phyloP scores from a whole-genome alignment of 257 asterid genomes.

The Solanum ossicruentum region DNA sequence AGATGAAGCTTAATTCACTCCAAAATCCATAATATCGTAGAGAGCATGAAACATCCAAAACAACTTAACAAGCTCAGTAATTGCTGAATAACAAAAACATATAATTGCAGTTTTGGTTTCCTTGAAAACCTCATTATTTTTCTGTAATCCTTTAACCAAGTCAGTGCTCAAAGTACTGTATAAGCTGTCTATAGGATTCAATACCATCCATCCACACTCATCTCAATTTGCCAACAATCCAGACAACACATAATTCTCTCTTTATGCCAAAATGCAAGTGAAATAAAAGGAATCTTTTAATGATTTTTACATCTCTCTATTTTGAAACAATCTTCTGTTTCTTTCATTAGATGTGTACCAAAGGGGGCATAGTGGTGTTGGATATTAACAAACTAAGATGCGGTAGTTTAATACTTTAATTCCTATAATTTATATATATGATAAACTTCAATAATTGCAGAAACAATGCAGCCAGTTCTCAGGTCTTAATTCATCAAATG shows the following conservation, averaged over 20 bases:
- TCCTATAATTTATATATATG: background rate
- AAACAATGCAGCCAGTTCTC: background rate
- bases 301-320: background rate
- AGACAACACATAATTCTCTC: background rate
- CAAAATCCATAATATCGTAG: background rate
- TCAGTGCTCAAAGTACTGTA: background rate
- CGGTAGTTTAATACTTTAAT: background rate
- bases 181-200: background rate
- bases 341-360: background rate
- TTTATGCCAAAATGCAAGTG: background rate
- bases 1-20: background rate
- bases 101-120: background rate
- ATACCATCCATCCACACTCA: background rate
- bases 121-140: background rate
- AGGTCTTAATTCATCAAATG: background rate
- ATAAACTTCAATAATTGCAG: background rate
- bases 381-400: background rate
- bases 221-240: background rate
- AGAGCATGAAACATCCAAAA: background rate
- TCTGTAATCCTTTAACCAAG: background rate
- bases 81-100: background rate
- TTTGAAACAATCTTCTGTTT: background rate
- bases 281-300: background rate
- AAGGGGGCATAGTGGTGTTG: background rate
- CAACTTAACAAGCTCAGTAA: background rate